Evolutionary conservation across 2,329 filamentous ascomycete species (phyloP).

Genomic region (Ploettnerulaceae sp.): DNA sequence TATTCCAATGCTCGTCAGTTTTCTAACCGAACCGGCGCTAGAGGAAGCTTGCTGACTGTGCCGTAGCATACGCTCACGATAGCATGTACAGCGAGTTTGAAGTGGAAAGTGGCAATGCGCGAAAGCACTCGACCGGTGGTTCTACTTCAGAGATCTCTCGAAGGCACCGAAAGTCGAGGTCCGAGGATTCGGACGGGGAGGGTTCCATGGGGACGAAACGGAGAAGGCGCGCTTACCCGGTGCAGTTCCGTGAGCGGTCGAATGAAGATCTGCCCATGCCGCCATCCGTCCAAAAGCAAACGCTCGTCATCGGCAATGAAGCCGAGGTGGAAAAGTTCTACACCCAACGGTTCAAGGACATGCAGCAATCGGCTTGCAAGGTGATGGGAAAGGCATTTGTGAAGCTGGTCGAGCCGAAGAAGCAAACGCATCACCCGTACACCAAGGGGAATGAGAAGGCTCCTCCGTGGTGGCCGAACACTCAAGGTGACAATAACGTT

Average conservation of each 20-base stretch:
- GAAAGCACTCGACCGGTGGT: constrained; percentile 18
- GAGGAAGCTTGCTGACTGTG: neutral
- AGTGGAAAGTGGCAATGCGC: constrained; percentile 14
- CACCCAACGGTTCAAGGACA: constrained; percentile 54
- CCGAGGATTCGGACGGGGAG: constrained; percentile 26
- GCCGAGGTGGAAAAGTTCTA: constrained; percentile 56
- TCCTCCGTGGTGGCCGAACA: constrained; percentile 62
- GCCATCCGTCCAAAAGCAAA: constrained; percentile 24
- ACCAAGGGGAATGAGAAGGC: constrained; percentile 58
- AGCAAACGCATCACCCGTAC: constrained; percentile 71
- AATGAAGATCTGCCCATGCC: constrained; percentile 20
- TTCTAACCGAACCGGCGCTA: neutral
- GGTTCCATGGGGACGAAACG: constrained; percentile 19
- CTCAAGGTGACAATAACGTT: constrained; percentile 51
- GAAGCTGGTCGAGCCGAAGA: constrained; percentile 70
- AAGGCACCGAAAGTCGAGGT: constrained; percentile 17
- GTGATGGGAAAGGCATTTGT: constrained; percentile 71
- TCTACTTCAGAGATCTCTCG: constrained; percentile 19
- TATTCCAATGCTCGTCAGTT: constrained; percentile 12
- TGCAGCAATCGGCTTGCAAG: constrained; percentile 69
- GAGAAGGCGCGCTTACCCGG: constrained; percentile 19
- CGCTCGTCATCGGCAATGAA: constrained; percentile 49
- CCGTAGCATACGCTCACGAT: constrained; percentile 18
- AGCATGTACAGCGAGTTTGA: constrained; percentile 21
- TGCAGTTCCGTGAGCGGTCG: constrained; percentile 11